Base-by-base conservation (phyloP, 768 basidiomycete species). In the Chlorophyllum brunneum region DNA sequence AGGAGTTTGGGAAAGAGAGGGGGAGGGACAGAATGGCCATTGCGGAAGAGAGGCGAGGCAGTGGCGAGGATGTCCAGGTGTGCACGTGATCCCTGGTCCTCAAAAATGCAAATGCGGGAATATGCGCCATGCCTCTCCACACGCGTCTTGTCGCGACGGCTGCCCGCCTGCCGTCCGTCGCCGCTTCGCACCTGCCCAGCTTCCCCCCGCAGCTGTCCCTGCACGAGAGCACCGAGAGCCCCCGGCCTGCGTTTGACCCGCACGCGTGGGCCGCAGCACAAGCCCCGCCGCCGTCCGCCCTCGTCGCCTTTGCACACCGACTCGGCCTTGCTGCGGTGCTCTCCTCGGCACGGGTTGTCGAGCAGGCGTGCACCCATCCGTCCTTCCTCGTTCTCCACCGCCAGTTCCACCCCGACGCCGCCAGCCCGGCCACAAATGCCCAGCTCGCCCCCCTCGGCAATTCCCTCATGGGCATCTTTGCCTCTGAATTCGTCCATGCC, bases 11-110 rank as follows among this genome's bases (percentile, higher is more conserved):
- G 66, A 97, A 97, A 13, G 80, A 80, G 54, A 92, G 75, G n/a
- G 93, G 93, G 62, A 95, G 81, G 38, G 92, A 89, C 56, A 95
- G 72, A 58, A 91, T 87, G 56, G 92, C 87, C 93, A 95, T 94
- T 63, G 48, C 65, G 54, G 38, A 50, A 60, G 42, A 15, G 23
- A 36, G 31, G 42, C n/a, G 26, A 8, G 36, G 43, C 7, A 11
- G 3, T 16, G 2, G 41, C 33, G 15, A 37, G 36, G 31, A 13
- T 20, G 4, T 5, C 20, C 61, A 56, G 56, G 34, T 13, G 34
- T 1, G 2, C 34, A 36, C 34, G 34, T 36, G 34, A 36, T n/a
- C 7, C 6, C 13, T 36, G 30, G n/a, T n/a, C n/a, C n/a, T n/a
- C n/a, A n/a, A 31, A 31, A 31, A 31, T 6, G 30, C 30, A 13